Base-by-base conservation (phyloP, 495 filamentous ascomycete genomes). In the Neurospora sublineolata region DNA sequence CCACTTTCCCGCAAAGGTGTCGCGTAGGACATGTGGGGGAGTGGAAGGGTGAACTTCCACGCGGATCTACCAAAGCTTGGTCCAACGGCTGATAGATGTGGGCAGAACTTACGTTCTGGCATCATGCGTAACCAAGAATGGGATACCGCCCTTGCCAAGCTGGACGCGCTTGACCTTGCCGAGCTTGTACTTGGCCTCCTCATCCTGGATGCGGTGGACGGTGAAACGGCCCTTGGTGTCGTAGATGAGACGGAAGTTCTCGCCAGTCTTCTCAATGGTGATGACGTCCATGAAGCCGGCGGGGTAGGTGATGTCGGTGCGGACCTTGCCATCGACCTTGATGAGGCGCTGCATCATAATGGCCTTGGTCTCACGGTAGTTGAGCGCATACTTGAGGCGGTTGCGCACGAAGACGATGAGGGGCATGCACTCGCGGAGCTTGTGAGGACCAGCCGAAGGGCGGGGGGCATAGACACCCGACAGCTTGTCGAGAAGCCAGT, bases 51-150 rank as follows among this genome's bases (percentile, higher is more conserved):
- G 64, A 68, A 36, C 30, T 11, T 46, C 69, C 71, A 68, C 67
- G 72, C 83, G 83, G 85, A 87, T 91, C 89, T 86, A 89, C 92
- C 92, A 94, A 94, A 94, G 87, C 91, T 94, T 95, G 93, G 92
- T 93, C 93, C 93, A 96, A 97, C 93, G 93, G 89, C 93, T 97
- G 93, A 97, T 90, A 92, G 93, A 94, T 91, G 88, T 90, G 87
- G 89, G 89, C 85, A 91, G 87, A 89, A 89, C 94, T 95, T 86
- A 97, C 94, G 96, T 99, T 92, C 95, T 90, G 86, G 96, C 95
- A 93, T 99, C 95, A 90, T 98, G 96, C 93, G 96, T 98, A 92
- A 98, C 95, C 92, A 97, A 97, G 93, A 97, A 98, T 92, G 95
- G 95, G 89, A 99, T 95, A 86, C 94, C 95, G 86, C 95, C 96